Evolutionary conservation across 768 basidiomycete species (phyloP), one percentile per base, ranked within the genome.

Genomic region (Coprinopsis marcescibilis): DNA sequence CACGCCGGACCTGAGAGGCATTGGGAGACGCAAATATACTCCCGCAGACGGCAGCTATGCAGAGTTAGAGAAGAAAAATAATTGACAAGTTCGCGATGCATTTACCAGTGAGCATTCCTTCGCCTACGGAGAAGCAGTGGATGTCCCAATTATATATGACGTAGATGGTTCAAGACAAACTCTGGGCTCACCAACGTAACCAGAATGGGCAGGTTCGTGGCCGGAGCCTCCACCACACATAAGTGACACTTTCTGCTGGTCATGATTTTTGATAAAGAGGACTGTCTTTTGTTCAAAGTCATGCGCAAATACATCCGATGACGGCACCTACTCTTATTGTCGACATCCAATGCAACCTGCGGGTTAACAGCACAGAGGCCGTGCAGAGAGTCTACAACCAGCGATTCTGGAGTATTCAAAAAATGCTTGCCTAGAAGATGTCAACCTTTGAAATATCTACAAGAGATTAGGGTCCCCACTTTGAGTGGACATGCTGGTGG

Each of bases 21-120:
- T 83, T 94, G 1, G 94, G 94, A 14, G 87, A 89, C 2, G 94
- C 92, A 59, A 96, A 97, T 30, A 96, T 71, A 55, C 78, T 87
- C 6, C 94, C 94, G 54, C 84, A 89, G 6, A 95, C 86, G 25
- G 92, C 89, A 23, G 62, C 71, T 73, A 34, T n/a, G 44, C 17
- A 23, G 26, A 39, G 26, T 20, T n/a, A 23, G 12, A n/a, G 12
- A 17, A 17, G 5, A 19, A 19, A 14, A 11, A 19, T 43, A 25
- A 20, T 7, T 5, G 13, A 19, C 27, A 4, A 23, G 30, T 13
- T 13, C 4, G 34, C 34, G n/a, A 24, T 34, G 44, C 2, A 23
- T 3, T 21, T 60, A 83, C 85, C 86, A 29, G 81, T 80, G 33
- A 95, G 69, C 55, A 93, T 83, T 21, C 92, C 92, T 50, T 78